Percentiles rank a stretch among this genome's conserved stretches.
Conservation (phyloP, 2,329 filamentous ascomycete species). For the Drechslera avenae region DNA sequence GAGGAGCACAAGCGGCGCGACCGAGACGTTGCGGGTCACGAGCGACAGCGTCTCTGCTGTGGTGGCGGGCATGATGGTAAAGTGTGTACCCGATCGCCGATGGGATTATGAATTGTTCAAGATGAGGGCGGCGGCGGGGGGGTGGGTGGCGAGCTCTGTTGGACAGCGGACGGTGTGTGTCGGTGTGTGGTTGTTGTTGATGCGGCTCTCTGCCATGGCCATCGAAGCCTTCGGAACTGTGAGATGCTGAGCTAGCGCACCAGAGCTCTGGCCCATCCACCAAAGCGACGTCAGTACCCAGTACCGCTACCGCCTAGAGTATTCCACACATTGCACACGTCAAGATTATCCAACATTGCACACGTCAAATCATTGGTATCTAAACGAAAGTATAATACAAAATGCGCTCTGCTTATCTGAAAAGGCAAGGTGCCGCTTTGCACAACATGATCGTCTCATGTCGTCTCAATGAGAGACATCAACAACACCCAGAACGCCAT, state of each 20-base stretch:
- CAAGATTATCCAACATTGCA: background rate
- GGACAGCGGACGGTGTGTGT: constrained; percentile 19
- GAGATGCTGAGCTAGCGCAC: constrained; percentile 25
- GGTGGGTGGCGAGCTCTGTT: constrained; percentile 14
- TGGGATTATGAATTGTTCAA: constrained; percentile 2
- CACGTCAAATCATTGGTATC: constrained; percentile 26
- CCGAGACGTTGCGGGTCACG: constrained; percentile 92
- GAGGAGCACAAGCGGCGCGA: constrained; percentile 95
- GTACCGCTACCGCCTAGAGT: no score
- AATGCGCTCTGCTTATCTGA: background rate
- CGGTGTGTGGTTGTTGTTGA: constrained; percentile 36
- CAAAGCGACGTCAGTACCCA: background rate
- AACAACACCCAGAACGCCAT: background rate
- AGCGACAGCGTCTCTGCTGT: constrained; percentile 96
- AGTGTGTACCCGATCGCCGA: constrained; percentile 15
- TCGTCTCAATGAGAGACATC: background rate
- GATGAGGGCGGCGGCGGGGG: constrained; percentile 15
- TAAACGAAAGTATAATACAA: constrained; percentile 21
- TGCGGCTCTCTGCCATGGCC: constrained; percentile 45
- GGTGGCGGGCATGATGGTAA: constrained; percentile 79
- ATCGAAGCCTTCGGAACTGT: constrained; percentile 38
- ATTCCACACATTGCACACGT: background rate
- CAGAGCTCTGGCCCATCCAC: constrained; percentile 17
- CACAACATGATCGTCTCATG: constrained; percentile 1
- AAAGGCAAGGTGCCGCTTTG: background rate